Conservation (phyloP, 2,329 filamentous ascomycete species). For the Pestalotiopsis sp. region DNA sequence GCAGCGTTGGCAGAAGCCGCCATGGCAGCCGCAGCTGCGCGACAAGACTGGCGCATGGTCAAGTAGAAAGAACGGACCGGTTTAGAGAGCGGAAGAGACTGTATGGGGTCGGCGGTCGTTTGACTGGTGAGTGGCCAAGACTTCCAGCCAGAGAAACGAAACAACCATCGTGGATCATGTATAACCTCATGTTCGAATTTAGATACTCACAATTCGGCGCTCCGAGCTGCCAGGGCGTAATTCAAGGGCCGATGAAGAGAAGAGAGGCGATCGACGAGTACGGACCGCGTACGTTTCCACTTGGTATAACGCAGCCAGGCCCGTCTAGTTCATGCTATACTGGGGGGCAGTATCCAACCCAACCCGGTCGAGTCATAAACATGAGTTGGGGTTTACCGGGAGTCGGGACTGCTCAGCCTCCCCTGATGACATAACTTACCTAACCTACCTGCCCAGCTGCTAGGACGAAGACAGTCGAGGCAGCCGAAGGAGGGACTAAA, state of each 20-base stretch:
- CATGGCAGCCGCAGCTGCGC: not conserved
- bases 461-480: not conserved
- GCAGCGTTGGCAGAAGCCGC: conserved; percentile 21
- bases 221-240: conserved; percentile 1
- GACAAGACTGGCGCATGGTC: conserved; percentile 3
- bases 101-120: not conserved
- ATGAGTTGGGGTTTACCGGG: not conserved
- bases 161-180: not conserved
- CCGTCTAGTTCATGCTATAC: not conserved
- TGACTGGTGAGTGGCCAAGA: not conserved
- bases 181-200: conserved; percentile 2
- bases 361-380: not conserved
- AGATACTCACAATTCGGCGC: not conserved
- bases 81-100: not conserved
- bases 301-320: not conserved
- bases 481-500: not conserved
- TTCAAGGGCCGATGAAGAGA: not conserved
- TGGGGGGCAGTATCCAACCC: not conserved
- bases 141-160: not conserved
- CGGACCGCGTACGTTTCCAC: conserved; percentile 1
- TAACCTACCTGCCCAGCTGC: not conserved
- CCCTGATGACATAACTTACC: not conserved
- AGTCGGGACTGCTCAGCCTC: not conserved
- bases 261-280: not conserved
- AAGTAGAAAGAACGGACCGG: not conserved